phyloP scores from a whole-genome alignment of 352 stramenopile genomes.

The Phytophthora vignae region DNA sequence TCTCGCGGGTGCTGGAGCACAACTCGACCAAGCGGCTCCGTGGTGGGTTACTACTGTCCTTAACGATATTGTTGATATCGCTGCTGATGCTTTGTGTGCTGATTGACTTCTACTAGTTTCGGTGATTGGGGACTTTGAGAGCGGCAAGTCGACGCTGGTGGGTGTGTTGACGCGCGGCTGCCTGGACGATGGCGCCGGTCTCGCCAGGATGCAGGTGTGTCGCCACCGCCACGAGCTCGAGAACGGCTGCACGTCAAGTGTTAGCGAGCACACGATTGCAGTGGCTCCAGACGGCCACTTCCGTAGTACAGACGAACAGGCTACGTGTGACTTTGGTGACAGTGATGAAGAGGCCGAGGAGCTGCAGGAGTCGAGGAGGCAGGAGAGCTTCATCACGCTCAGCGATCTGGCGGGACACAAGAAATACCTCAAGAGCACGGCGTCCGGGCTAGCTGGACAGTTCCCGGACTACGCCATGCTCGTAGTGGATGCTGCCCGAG shows the following conservation, averaged over 20 bases:
- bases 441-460: conserved; percentile 82
- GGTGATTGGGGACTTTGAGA: conserved; percentile 87
- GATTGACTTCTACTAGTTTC: conserved; percentile 51
- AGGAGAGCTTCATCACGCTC: conserved; percentile 61
- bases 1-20: conserved; percentile 60
- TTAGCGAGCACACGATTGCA: conserved; percentile 89
- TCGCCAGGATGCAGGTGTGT: conserved; percentile 92
- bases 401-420: conserved; percentile 86
- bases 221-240: conserved; percentile 91
- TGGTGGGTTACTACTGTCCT: conserved; percentile 35
- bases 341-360: conserved; percentile 43
- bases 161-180: conserved; percentile 88
- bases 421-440: conserved; percentile 92
- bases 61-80: neutral
- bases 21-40: conserved; percentile 69
- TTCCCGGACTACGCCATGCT: conserved; percentile 91
- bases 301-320: conserved; percentile 54
- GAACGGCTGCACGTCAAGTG: conserved; percentile 88
- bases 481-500: conserved; percentile 70
- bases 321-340: conserved; percentile 59
- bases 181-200: conserved; percentile 84
- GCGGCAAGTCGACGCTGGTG: conserved; percentile 91
- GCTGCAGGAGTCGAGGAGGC: conserved; percentile 21
- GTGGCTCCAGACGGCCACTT: conserved; percentile 73
- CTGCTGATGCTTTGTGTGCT: conserved; percentile 3